Conservation (phyloP, 768 basidiomycete genomes). For the Tricholoma saponaceum region DNA sequence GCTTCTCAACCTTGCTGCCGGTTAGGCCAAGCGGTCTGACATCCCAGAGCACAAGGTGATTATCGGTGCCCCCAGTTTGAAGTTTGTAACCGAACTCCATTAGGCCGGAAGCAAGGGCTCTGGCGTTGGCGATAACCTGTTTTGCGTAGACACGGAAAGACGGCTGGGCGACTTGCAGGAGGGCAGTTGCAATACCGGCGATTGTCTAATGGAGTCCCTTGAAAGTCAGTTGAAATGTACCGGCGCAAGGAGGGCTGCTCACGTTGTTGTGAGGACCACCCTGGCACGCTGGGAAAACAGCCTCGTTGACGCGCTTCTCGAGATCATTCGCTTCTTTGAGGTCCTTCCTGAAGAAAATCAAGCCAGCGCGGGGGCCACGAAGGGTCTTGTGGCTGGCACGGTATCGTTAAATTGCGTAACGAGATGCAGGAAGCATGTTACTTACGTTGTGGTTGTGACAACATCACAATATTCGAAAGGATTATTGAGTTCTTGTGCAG, state of each 20-base stretch:
- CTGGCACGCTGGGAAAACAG: conserved; percentile 99
- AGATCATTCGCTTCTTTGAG: conserved; percentile 77
- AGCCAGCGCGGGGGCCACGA: conserved; percentile 94
- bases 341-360: conserved; percentile 98
- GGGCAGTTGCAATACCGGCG: conserved; percentile 88
- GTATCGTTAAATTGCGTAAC: conserved; percentile 1
- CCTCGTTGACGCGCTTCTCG: conserved; percentile 96
- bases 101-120: conserved; percentile 69
- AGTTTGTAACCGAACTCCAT: conserved; percentile 86
- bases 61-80: conserved; percentile 95
- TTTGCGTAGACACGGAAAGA: conserved; percentile 89
- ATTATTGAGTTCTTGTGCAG: conserved; percentile 83
- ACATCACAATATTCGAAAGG: conserved; percentile 98
- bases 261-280: conserved; percentile 99
- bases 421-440: conserved; percentile 5
- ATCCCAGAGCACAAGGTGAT: conserved; percentile 98
- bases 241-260: conserved; percentile 16
- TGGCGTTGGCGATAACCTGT: conserved; percentile 90
- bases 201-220: conserved; percentile 59
- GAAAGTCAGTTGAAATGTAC: background rate
- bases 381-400: conserved; percentile 90
- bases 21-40: conserved; percentile 91
- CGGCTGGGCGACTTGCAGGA: conserved; percentile 87
- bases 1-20: conserved; percentile 98
- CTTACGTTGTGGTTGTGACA: conserved; percentile 94